Evolutionary conservation across 768 basidiomycete genomes (phyloP), one percentile per base, ranked within the genome.

Genomic region (Neoboletus subvelutipes): DNA sequence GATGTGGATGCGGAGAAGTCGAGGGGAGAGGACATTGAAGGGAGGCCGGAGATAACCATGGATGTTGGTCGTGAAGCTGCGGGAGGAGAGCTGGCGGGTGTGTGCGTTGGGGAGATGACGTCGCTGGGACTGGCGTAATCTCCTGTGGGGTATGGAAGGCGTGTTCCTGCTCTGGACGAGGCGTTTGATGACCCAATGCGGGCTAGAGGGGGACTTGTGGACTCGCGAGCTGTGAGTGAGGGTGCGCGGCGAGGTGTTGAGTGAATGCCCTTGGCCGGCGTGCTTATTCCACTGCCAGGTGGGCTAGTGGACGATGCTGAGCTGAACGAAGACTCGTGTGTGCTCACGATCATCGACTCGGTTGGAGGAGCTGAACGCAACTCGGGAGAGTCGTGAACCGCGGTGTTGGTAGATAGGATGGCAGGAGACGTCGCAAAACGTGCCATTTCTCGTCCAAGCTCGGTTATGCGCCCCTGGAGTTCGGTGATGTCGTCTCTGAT

Each of bases 81-180:
- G 0, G 83, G 78, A 4, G 83, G 76, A 9, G 85, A 81, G 45
- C 68, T 78, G n/a, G 84, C 70, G 22, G 71, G 78, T 52, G 68
- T 77, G 51, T 65, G 57, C 64, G 64, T 41, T 57, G 54, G 72
- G 5, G 71, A 71, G 12, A 68, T 65, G 1, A 78, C 69, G 36
- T 84, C 81, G 1, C 83, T 74, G 0, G 87, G 87, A 11, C 85
- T 84, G 6, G 88, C 77, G 57, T 94, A 93, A 63, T 94, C 92
- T 4, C 91, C 92, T 3, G 86, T 85, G 18, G 91, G 91, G 60
- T 93, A 92, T 24, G 91, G 90, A 17, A 92, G 75, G 36, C 89
- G 82, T 1, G 77, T 76, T 15, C 72, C 57, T 5, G 71, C 68
- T 41, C 65, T 64, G 20, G 71, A 65, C 5, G 67, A 24, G 26